Conservation (phyloP, 306 rosid genomes). For the Luffa aegyptiaca region DNA sequence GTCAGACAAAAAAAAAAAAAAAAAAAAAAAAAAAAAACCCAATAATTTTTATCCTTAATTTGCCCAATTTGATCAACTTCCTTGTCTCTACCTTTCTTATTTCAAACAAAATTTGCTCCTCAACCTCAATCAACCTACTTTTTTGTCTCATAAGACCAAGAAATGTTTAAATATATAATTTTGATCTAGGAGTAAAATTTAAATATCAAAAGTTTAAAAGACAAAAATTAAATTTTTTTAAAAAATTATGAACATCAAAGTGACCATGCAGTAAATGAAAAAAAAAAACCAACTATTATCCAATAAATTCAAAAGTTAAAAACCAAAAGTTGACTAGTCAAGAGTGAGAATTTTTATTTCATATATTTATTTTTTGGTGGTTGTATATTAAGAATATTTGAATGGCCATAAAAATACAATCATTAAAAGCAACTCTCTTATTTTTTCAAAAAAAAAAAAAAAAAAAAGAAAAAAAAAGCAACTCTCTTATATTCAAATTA, state of each 20-base stretch:
- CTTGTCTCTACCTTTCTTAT: background rate
- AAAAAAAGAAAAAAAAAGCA: too few relatives aligned
- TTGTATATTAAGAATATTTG: background rate
- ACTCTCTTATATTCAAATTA: background rate
- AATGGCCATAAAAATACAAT: background rate
- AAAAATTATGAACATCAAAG: background rate
- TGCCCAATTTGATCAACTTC: background rate
- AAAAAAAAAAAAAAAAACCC: background rate
- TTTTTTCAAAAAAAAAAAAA: too few relatives aligned
- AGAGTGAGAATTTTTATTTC: background rate
- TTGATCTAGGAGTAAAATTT: background rate
- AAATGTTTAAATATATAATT: background rate
- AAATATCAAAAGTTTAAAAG: background rate
- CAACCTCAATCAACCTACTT: background rate
- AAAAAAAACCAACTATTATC: too few relatives aligned
- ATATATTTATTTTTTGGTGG: background rate
- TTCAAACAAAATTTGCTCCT: background rate
- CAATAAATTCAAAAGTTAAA: too few relatives aligned
- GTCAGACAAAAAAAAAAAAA: slow-evolving; percentile 9
- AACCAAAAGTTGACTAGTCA: background rate
- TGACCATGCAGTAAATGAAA: too few relatives aligned
- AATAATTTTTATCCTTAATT: background rate
- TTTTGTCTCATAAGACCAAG: background rate
- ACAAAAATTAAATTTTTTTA: background rate
- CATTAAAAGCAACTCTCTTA: background rate